These are phyloP conservation scores for Daldinia loculata DNA, from an alignment of 495 filamentous ascomycete genomes.

Conservation along the genomic window DNA sequence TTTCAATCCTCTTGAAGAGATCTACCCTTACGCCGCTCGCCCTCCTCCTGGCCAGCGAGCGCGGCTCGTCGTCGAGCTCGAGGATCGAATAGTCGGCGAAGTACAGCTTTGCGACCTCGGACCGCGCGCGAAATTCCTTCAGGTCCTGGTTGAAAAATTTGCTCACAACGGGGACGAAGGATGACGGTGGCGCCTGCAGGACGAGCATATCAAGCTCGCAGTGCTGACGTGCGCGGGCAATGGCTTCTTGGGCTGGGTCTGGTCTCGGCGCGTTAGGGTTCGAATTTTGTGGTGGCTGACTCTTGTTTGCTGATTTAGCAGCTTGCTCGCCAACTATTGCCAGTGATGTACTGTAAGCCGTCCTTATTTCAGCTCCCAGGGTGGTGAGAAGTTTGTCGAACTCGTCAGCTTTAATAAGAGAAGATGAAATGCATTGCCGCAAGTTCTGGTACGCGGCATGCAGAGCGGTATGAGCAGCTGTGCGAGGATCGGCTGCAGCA, in stretches of 20 bases:
- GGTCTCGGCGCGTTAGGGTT: constrained; percentile 36
- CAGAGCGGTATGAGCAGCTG: constrained; percentile 45
- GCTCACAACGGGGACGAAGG: constrained; percentile 57
- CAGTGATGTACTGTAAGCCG: constrained; percentile 55
- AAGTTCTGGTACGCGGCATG: constrained; percentile 60
- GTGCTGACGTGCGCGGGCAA: constrained; percentile 46
- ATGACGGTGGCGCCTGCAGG: constrained; percentile 53
- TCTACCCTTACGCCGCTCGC: constrained; percentile 48
- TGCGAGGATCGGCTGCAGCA: constrained; percentile 34
- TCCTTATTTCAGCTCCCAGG: constrained; percentile 55
- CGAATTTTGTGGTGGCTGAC: constrained; percentile 39
- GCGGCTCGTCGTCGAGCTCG: constrained; percentile 55
- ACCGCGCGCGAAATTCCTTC: constrained; percentile 49
- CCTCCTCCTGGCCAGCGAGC: constrained; percentile 40
- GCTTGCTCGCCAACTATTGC: constrained; percentile 47
- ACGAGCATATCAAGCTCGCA: constrained; percentile 61
- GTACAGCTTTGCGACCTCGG: constrained; percentile 58
- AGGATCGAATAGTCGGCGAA: constrained; percentile 60
- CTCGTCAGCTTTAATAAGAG: constrained; percentile 54
- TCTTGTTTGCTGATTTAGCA: constrained; percentile 36
- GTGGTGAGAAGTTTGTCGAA: constrained; percentile 59
- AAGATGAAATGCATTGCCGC: constrained; percentile 50
- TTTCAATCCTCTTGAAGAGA: constrained; percentile 51
- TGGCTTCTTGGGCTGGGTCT: constrained; percentile 44
- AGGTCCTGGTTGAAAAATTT: constrained; percentile 58